Base-by-base conservation (phyloP, 495 filamentous ascomycete genomes). In the Penicillium fimorum region DNA sequence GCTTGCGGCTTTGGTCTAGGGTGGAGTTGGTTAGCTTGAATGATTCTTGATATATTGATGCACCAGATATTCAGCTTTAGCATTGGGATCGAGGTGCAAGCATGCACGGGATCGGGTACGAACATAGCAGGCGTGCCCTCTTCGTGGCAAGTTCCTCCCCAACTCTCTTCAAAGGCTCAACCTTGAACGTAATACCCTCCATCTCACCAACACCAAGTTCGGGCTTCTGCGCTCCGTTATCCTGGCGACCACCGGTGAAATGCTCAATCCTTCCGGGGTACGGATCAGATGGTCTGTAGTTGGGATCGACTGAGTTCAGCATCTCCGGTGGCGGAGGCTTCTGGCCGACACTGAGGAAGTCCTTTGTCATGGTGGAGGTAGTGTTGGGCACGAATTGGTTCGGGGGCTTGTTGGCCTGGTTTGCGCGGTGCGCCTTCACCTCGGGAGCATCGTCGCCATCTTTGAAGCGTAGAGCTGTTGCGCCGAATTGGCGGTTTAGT, bases 1-100 rank as follows among this genome's bases (percentile, higher is more conserved):
- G 87, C 74, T 98, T 98, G 56, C 94, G 89, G 72, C 90, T 94
- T 75, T 98, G 94, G 75, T 98, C 92, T 96, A 62, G 56, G 43
- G 6, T 11, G 12, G 29, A 20, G n/a, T 17, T 38, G 7, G 11
- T 65, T 38, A 55, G 46, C 32, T 44, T 46, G 11, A 33, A 10
- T 45, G 12, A 13, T 43, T 47, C 13, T 22, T 4, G 24, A 18
- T 13, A 18, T 13, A 48, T 44, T 5, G 9, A 52, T 47, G 17
- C 40, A 20, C 9, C 38, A 10, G 5, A 2, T 20, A 12, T 12
- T 24, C 32, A 27, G 50, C 1, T 13, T 18, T 8, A 0, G 9
- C 3, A 32, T 20, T 40, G 37, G 27, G 5, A 47, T 10, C n/a
- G 8, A n/a, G 29, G 11, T 37, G 32, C 20, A 25, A 5, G 15